Conservation (phyloP, 495 filamentous ascomycete genomes). For the Penicillium taxi region DNA sequence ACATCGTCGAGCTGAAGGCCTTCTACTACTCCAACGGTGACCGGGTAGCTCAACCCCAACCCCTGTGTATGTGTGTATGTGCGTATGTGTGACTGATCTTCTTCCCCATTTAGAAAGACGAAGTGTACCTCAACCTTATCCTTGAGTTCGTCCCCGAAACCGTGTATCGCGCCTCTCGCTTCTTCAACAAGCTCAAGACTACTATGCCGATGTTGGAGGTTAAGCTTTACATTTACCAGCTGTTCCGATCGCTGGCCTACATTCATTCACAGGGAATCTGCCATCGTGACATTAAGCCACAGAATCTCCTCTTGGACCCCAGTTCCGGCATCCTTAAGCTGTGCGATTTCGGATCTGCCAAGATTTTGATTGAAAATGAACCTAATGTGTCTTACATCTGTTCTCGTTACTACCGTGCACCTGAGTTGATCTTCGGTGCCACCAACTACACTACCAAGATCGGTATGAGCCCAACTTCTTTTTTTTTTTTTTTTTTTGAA, state of each 20-base stretch:
- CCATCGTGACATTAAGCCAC: slow-evolving; percentile 98
- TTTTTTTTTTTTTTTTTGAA: background rate
- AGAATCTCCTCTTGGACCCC: slow-evolving; percentile 91
- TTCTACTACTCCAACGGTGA: slow-evolving; percentile 99
- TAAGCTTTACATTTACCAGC: slow-evolving; percentile 99
- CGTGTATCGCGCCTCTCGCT: slow-evolving; percentile 94
- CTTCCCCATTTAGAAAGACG: slow-evolving; percentile 67
- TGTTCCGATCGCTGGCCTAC: slow-evolving; percentile 96
- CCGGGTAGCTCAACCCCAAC: slow-evolving; percentile 66
- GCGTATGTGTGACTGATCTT: too few relatives aligned
- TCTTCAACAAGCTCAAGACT: slow-evolving; percentile 99
- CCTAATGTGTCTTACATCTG: slow-evolving; percentile 99
- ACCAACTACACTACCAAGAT: slow-evolving; percentile 99
- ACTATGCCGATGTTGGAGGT: slow-evolving; percentile 98
- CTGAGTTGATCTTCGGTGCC: slow-evolving; percentile 96
- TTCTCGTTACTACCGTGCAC: slow-evolving; percentile 96
- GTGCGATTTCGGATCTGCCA: slow-evolving; percentile 97
- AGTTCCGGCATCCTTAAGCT: slow-evolving; percentile 88
- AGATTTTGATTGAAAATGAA: slow-evolving; percentile 98
- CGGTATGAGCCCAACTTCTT: slow-evolving; percentile 50
- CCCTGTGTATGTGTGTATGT: too few relatives aligned
- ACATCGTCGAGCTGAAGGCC: slow-evolving; percentile 96
- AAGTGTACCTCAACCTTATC: slow-evolving; percentile 97
- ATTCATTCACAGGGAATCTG: slow-evolving; percentile 99
- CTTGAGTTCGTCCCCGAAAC: slow-evolving; percentile 98